Base-by-base conservation (phyloP, 805 yeast species). In the Starmerella geochares region DNA sequence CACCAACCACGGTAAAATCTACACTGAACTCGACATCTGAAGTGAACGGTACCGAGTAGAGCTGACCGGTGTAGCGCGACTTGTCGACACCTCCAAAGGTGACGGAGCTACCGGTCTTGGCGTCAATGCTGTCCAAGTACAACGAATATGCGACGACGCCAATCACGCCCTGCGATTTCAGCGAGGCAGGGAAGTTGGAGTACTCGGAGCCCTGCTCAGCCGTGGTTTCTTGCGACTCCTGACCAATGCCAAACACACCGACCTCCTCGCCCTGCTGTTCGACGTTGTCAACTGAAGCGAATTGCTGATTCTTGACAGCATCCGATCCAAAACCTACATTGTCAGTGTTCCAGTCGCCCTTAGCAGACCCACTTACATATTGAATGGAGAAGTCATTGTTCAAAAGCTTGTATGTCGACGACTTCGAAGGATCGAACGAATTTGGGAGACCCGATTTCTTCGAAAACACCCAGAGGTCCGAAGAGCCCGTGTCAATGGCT, bases 51-150 rank as follows among this genome's bases (percentile, higher is more conserved):
- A 56, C 46, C 11, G 46, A 32, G 44, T 48, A 35, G 27, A 74
- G 61, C 23, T 61, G 57, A 24, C 86, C 87, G 0, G 65, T 48
- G 62, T 76, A 80, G 64, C 80, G 80, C 38, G 75, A 67, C 50
- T 73, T 76, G 62, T 82, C 88, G 24, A 83, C 74, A 41, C 79
- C 90, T 47, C 90, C 88, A 65, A 82, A 83, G 38, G 47, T 31
- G 13, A 55, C 11, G n/a, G 43, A 28, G 42, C 50, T 46, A 14
- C 41, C 49, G 16, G 25, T 31, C 21, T 31, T 45, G 14, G 69
- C 60, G 25, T 56, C 55, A 5, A 57, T 50, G 10, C 62, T 57
- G 49, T 70, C 65, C 53, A 75, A 62, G 61, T 67, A 75, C 46
- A 76, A 64, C 36, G 79, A 74, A 64, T 72, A 76, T 14, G 74